These are phyloP conservation scores for Hemileia vastatrix DNA, from an alignment of 1,284 basidiomycete genomes.

Conservation along the genomic window DNA sequence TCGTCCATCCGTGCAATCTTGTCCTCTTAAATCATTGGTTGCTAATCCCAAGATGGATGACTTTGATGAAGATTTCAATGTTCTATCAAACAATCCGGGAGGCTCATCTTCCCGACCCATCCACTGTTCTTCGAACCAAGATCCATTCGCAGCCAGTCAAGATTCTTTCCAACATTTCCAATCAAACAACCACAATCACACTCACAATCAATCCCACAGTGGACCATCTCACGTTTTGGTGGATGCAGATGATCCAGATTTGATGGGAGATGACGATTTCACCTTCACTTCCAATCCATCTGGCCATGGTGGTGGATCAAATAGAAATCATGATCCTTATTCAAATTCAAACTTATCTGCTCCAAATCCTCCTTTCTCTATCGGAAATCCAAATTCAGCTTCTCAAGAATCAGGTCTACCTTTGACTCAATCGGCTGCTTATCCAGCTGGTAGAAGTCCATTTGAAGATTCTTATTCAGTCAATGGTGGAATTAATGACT, in stretches of 20 bases:
- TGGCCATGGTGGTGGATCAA: slow-evolving; percentile 28
- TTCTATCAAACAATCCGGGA: slow-evolving; percentile 16
- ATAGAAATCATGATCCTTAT: neutral
- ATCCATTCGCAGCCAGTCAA: slow-evolving; percentile 9
- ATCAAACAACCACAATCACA: slow-evolving; percentile 24
- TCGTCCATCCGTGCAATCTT: too few relatives aligned
- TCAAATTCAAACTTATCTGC: neutral
- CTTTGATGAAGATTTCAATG: slow-evolving; percentile 31
- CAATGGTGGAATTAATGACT: neutral
- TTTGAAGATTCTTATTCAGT: neutral
- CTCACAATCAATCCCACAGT: slow-evolving; percentile 8
- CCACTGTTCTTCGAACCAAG: slow-evolving; percentile 23
- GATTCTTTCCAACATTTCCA: slow-evolving; percentile 22
- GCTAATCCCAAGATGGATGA: slow-evolving; percentile 29
- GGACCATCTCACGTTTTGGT: slow-evolving; percentile 33
- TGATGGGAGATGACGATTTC: slow-evolving; percentile 33
- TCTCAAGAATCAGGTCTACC: slow-evolving; percentile 25
- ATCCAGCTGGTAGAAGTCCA: neutral
- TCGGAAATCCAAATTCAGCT: neutral
- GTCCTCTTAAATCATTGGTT: too few relatives aligned
- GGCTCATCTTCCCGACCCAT: slow-evolving; percentile 24
- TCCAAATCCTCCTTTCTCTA: neutral
- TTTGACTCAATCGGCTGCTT: slow-evolving; percentile 7
- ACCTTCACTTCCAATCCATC: slow-evolving; percentile 28
- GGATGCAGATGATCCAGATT: slow-evolving; percentile 37